Evolutionary conservation across 495 filamentous ascomycete genomes (phyloP).

Genomic region (Staphylotrichum longicolle): DNA sequence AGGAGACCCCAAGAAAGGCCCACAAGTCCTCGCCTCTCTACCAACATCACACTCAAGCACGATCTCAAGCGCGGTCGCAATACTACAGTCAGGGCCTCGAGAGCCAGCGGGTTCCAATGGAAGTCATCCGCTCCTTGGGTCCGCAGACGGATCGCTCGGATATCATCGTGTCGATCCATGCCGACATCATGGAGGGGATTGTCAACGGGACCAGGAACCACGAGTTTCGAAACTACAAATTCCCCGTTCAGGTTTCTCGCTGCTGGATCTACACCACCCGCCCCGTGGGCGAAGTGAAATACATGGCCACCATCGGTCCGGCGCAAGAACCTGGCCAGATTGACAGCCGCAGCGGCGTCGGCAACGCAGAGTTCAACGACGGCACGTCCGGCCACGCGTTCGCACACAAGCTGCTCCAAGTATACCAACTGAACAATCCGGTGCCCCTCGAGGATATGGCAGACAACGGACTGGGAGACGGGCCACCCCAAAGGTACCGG

Average conservation of each 20-base stretch:
- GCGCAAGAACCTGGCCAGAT: constrained; percentile 44
- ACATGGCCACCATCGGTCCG: constrained; percentile 48
- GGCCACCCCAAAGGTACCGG: constrained; percentile 39
- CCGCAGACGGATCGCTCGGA: constrained; percentile 48
- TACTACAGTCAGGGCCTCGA: constrained; percentile 45
- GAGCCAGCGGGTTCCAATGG: constrained; percentile 50
- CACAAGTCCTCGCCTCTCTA: constrained; percentile 19
- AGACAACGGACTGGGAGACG: constrained; percentile 42
- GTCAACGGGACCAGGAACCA: constrained; percentile 42
- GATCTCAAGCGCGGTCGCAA: constrained; percentile 30
- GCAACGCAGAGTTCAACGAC: constrained; percentile 51
- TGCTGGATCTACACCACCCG: constrained; percentile 49
- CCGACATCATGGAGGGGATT: constrained; percentile 41
- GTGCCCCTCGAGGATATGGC: constrained; percentile 43
- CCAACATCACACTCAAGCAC: constrained; percentile 22
- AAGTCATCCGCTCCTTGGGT: constrained; percentile 43
- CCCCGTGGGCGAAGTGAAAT: constrained; percentile 43
- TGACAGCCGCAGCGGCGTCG: constrained; percentile 36
- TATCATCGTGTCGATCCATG: constrained; percentile 45
- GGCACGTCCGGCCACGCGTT: constrained; percentile 32
- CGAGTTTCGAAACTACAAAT: constrained; percentile 45
- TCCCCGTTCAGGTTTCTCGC: constrained; percentile 41
- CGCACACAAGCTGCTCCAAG: constrained; percentile 50
- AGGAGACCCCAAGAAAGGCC: constrained; percentile 28
- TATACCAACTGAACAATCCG: constrained; percentile 53